Percentiles rank a stretch among this genome's conserved stretches.
phyloP scores from a whole-genome alignment of 2,329 filamentous ascomycete species.

The Zymoseptoria ardabiliae region DNA sequence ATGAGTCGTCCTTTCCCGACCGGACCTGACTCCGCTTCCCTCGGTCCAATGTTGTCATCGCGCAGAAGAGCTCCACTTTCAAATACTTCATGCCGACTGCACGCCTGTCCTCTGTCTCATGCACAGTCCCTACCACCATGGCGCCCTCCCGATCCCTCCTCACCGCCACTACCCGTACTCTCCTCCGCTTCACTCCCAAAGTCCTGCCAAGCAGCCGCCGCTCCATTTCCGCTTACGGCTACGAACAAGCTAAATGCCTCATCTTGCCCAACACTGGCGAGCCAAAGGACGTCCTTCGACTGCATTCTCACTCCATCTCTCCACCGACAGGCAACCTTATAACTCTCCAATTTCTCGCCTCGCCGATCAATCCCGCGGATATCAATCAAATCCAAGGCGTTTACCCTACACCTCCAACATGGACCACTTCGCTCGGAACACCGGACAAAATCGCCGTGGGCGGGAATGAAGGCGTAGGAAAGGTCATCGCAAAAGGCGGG shows the following conservation, averaged over 20 bases:
- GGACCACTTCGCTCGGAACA: conserved; percentile 71
- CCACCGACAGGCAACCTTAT: conserved; percentile 63
- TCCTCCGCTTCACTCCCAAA: neutral
- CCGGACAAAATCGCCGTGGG: conserved; percentile 66
- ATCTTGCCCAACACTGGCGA: conserved; percentile 69
- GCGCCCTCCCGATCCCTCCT: neutral
- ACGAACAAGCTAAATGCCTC: conserved; percentile 77
- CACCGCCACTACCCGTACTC: neutral
- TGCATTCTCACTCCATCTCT: conserved; percentile 71
- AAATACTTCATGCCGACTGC: neutral
- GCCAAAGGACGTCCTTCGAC: conserved; percentile 60
- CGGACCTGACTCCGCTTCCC: neutral
- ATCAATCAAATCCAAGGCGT: conserved; percentile 97
- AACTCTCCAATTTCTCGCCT: conserved; percentile 79
- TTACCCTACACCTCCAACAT: conserved; percentile 77
- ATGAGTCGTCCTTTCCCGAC: neutral
- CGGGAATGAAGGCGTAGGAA: conserved; percentile 90
- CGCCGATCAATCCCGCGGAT: conserved; percentile 93
- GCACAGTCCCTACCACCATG: neutral
- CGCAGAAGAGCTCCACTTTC: neutral
- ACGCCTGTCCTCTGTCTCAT: too few species aligned
- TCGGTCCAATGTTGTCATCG: neutral
- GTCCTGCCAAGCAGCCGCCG: conserved; percentile 22
- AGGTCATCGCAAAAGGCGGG: conserved; percentile 66
- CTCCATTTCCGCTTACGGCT: conserved; percentile 59